Base-by-base conservation (phyloP, 129 eudicot species). In the Glebionis coronaria region DNA sequence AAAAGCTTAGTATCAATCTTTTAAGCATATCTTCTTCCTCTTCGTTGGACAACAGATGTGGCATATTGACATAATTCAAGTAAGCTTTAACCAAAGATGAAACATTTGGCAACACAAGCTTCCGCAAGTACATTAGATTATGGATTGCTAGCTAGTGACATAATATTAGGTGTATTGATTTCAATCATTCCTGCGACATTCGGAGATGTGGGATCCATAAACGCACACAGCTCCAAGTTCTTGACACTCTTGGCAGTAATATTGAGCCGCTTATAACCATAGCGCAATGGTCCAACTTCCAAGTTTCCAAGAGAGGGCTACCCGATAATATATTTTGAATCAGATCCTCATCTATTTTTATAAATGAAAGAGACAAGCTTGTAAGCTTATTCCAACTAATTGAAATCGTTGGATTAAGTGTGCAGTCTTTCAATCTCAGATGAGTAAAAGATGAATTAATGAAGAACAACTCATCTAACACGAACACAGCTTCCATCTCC, bases 321-420 rank as follows among this genome's bases (percentile, higher is more conserved):
- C 78, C 68, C 0, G 73, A 74, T 57, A 74, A 58, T 31, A 74
- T 11, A 9, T 66, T 74, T 46, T 66, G 54, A 58, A 74, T 74
- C 68, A 57, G 20, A 66, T 20, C 44, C 12, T 67, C 61, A 66
- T 57, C 73, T 59, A 74, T 20, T 12, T 66, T 58, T 8, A 15
- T 45, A 46, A 0, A 9, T 4, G 31, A 31, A 28, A 74, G 21
- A 46, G 54, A 19, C 59, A 66, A 74, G 9, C 38, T 66, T 20
- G 28, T 67, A 57, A 74, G 73, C 2, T 38, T 66, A 19, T 57
- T 47, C 73, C 79, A 74, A 4, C 73, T 66, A 56, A 74, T 47
- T n/a, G 44, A 25, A 3, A 54, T 29, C 7, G 53, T 47, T 4
- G 79, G 79, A 66, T 66, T 57, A 11, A 74, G 35, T 3, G 20